Evolutionary conservation across 176 grass and related monocot species (phyloP), one percentile per base, ranked within the genome.

Genomic region (Aegilops bicornis): DNA sequence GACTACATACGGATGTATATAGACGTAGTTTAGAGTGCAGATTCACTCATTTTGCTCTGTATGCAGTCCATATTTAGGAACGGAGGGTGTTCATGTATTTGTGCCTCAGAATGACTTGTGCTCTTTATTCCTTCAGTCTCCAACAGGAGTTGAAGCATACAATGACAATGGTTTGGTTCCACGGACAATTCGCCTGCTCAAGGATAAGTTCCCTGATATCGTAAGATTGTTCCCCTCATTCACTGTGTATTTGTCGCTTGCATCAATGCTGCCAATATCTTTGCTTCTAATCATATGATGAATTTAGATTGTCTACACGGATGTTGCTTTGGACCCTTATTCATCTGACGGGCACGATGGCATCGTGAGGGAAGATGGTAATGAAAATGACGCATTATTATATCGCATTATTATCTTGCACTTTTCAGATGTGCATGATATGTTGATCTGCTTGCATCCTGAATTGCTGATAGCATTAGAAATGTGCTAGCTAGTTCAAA

Each of bases 291-390:
- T 30, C 13, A 30, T 73, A 79, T 83, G 15, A 3, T 0, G 36
- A 56, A 24, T 84, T 70, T 83, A 96, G 97, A 91, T 96, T 76
- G 91, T 99, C 43, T 99, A 94, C 82, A 99, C 97, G 16, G 97
- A 99, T 73, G 94, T 99, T 77, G 94, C 97, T 9, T 87, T 99
- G 89, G 97, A 99, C 79, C 97, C 97, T 72, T 99, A 99, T 87
- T 96, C 94, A 45, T 99, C 97, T 70, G 97, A 99, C 83, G 97
- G 97, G 29, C 97, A 99, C 83, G 97, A 99, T 94, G 94, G 97
- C 60, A 99, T 99, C 48, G 94, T 99, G 75, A 91, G 94, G 71
- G 94, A 94, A 91, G 97, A 96, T 94, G 97, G 97, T 99, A 93
- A 90, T 85, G 25, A 64, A 60, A 47, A 81, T 84, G 11, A 13